Conservation (phyloP, 305 asterid species). For the Ilex paraguariensis region DNA sequence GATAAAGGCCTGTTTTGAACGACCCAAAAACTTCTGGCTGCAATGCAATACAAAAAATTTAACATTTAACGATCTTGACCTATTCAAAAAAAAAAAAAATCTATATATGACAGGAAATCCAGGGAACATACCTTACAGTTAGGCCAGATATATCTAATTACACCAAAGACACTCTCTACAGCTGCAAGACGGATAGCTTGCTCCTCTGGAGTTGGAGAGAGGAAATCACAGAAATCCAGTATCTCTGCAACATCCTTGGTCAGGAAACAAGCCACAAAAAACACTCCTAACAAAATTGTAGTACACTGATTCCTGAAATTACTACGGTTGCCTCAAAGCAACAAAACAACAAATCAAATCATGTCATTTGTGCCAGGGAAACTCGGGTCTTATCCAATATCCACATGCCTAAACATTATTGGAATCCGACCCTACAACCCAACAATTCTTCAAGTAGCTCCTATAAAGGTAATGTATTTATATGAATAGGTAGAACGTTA, state of each 20-base stretch:
- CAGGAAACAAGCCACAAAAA: neutral
- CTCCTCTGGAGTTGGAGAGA: slow-evolving; percentile 87
- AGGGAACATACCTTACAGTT: slow-evolving; percentile 52
- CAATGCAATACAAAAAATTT: slow-evolving; percentile 14
- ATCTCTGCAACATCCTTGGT: slow-evolving; percentile 53
- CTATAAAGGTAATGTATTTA: too few species aligned
- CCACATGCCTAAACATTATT: too few species aligned
- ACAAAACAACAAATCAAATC: neutral
- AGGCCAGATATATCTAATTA: slow-evolving; percentile 87
- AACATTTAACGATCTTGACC: neutral
- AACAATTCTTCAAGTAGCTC: too few species aligned
- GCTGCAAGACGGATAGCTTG: slow-evolving; percentile 69
- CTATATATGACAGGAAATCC: neutral
- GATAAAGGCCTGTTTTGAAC: slow-evolving; percentile 89
- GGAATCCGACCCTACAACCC: too few species aligned
- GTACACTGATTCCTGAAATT: neutral
- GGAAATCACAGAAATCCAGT: slow-evolving; percentile 83
- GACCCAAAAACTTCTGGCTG: slow-evolving; percentile 97
- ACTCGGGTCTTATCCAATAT: too few species aligned
- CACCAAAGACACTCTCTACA: slow-evolving; percentile 65
- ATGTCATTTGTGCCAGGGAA: too few species aligned
- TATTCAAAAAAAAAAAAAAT: too few species aligned
- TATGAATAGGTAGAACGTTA: too few species aligned
- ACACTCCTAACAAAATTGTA: neutral
- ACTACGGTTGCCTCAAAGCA: neutral